Evolutionary conservation across 2,329 filamentous ascomycete species (phyloP).

Genomic region (Ilyonectria robusta): DNA sequence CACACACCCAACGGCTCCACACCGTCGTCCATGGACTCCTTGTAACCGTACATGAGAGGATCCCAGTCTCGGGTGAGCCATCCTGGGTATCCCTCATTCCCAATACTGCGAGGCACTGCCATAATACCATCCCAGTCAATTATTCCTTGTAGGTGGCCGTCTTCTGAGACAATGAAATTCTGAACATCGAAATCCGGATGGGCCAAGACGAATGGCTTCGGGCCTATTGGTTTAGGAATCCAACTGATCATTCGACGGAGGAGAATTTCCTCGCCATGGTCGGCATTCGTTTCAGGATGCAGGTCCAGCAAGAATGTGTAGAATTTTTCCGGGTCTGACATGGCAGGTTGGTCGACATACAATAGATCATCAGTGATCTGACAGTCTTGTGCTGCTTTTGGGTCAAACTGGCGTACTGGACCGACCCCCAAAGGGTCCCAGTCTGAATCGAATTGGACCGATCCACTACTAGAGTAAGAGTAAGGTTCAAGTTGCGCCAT

Average conservation of each 20-base stretch:
- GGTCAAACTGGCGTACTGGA: background rate
- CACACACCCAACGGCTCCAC: background rate
- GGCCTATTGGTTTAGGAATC: background rate
- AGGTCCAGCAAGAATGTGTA: background rate
- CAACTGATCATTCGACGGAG: background rate
- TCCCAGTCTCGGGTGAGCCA: conserved; percentile 42
- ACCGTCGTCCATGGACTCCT: conserved; percentile 6
- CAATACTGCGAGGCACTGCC: conserved; percentile 43
- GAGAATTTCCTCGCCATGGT: background rate
- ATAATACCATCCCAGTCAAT: conserved; percentile 51
- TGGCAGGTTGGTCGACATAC: background rate
- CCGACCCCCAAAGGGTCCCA: background rate
- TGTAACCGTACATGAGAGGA: conserved; percentile 33
- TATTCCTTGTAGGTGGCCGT: conserved; percentile 46
- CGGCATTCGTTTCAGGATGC: background rate
- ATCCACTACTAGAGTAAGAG: background rate
- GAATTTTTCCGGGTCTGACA: background rate
- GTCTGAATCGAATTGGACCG: background rate
- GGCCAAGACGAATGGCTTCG: conserved; percentile 40
- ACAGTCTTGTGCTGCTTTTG: background rate
- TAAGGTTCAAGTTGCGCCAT: background rate
- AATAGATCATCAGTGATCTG: background rate
- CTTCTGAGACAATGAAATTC: conserved; percentile 49
- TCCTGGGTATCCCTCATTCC: conserved; percentile 37
- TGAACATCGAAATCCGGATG: conserved; percentile 50